Conservation (phyloP, 1,284 basidiomycete genomes). For the Lentinula novae-zelandiae region DNA sequence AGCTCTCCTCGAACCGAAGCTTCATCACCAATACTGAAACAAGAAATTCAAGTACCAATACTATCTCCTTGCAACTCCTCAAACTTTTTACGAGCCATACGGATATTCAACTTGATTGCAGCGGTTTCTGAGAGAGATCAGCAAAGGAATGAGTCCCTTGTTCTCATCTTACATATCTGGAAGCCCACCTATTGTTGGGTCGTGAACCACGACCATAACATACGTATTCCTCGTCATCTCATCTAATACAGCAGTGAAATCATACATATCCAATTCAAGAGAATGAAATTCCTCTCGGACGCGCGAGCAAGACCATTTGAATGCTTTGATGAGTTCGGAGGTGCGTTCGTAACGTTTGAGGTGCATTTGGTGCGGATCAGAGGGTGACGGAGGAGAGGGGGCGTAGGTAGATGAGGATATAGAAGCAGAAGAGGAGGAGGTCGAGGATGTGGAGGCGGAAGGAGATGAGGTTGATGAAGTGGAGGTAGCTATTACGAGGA, state of each 20-base stretch:
- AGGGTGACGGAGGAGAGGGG: conserved; percentile 17
- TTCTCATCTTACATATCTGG: not conserved
- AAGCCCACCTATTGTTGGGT: conserved; percentile 75
- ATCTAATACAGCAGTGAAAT: conserved; percentile 92
- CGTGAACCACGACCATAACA: conserved; percentile 85
- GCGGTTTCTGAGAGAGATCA: conserved; percentile 47
- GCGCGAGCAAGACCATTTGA: conserved; percentile 87
- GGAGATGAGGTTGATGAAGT: conserved; percentile 26
- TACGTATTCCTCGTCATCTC: conserved; percentile 94
- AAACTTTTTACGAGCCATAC: conserved; percentile 78
- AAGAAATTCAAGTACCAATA: conserved; percentile 28
- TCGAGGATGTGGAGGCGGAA: conserved; percentile 20
- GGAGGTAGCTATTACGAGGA: conserved; percentile 90
- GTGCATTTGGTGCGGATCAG: conserved; percentile 49
- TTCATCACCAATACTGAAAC: no score
- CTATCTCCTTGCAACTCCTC: conserved; percentile 77
- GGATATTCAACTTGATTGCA: conserved; percentile 80
- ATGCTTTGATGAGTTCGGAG: conserved; percentile 92
- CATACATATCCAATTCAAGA: conserved; percentile 76
- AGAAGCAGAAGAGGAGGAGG: conserved; percentile 24
- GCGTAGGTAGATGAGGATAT: conserved; percentile 26
- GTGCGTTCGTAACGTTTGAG: conserved; percentile 92
- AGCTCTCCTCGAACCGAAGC: no score
- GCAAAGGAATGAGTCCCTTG: not conserved
- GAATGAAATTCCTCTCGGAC: conserved; percentile 80